Evolutionary conservation across 192 early-diverging fungal genomes (phyloP).

Genomic region (Dissophora globulifera): DNA sequence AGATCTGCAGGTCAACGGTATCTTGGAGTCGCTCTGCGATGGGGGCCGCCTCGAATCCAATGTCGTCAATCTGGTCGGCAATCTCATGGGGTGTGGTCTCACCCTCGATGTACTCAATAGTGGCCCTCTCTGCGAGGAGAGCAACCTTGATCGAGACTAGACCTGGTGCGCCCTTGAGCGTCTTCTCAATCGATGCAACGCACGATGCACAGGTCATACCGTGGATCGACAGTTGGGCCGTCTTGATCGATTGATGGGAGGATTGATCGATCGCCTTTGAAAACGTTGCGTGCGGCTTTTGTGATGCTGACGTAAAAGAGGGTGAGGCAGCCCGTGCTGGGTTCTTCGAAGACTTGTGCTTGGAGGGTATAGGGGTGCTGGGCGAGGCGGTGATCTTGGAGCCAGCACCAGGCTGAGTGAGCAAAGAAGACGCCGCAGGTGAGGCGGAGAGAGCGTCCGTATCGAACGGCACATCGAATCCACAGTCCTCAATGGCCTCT

Average conservation of each 20-base stretch:
- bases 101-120: conserved; percentile 70
- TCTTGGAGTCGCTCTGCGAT: conserved; percentile 62
- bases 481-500: conserved; percentile 72
- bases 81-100: conserved; percentile 60
- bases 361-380: conserved; percentile 13
- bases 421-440: too few relatives aligned
- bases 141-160: conserved; percentile 83
- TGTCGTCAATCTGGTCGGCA: conserved; percentile 71
- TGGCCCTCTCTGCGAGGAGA: conserved; percentile 84
- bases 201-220: conserved; percentile 99
- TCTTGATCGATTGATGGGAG: conserved; percentile 13
- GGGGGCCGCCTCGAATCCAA: conserved; percentile 77
- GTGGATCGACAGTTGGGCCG: conserved; percentile 72
- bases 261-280: conserved; percentile 37
- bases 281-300: conserved; percentile 11
- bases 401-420: too few relatives aligned
- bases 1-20: conserved; percentile 80
- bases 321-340: too few relatives aligned
- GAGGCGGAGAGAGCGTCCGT: conserved; percentile 11
- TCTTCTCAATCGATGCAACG: conserved; percentile 85
- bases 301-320: too few relatives aligned
- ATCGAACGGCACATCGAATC: conserved; percentile 69
- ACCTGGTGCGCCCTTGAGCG: conserved; percentile 66
- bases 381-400: not conserved
- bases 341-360: too few relatives aligned